Conservation (phyloP, 2,329 filamentous ascomycete genomes). For the Ceratocystis colombiana region DNA sequence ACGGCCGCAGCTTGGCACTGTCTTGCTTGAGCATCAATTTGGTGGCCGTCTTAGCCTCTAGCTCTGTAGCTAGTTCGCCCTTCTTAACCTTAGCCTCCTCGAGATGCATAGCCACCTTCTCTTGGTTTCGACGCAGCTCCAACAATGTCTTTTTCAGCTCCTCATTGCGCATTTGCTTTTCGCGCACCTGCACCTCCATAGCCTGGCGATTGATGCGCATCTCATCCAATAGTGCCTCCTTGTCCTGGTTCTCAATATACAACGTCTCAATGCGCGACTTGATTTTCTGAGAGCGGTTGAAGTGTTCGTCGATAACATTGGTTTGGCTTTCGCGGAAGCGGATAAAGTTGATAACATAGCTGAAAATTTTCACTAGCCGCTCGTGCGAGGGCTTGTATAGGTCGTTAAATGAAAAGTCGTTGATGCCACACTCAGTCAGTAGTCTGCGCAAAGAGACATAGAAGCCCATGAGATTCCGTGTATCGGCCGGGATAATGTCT, state of each 20-base stretch:
- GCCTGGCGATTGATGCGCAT: constrained; percentile 70
- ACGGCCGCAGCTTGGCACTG: constrained; percentile 78
- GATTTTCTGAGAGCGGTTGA: constrained; percentile 78
- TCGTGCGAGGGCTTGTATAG: constrained; percentile 84
- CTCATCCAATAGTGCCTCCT: constrained; percentile 67
- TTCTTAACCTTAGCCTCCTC: constrained; percentile 78
- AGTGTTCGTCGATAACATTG: constrained; percentile 78
- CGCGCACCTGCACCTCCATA: constrained; percentile 69
- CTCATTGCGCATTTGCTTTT: constrained; percentile 78
- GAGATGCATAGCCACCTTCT: constrained; percentile 69
- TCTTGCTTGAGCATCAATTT: constrained; percentile 69
- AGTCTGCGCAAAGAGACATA: constrained; percentile 73
- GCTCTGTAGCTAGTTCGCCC: constrained; percentile 56
- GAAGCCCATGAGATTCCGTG: constrained; percentile 90
- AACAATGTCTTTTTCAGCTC: constrained; percentile 73
- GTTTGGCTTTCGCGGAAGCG: constrained; percentile 92
- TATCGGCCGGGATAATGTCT: constrained; percentile 78
- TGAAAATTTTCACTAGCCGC: constrained; percentile 88
- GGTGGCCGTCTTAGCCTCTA: constrained; percentile 62
- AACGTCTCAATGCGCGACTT: constrained; percentile 81
- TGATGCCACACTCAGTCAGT: constrained; percentile 78
- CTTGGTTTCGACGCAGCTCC: constrained; percentile 71
- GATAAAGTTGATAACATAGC: constrained; percentile 97
- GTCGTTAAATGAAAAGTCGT: constrained; percentile 88
- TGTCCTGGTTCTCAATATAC: constrained; percentile 76